Conservation (phyloP, 306 rosid genomes). For the Rubus parviflorus region DNA sequence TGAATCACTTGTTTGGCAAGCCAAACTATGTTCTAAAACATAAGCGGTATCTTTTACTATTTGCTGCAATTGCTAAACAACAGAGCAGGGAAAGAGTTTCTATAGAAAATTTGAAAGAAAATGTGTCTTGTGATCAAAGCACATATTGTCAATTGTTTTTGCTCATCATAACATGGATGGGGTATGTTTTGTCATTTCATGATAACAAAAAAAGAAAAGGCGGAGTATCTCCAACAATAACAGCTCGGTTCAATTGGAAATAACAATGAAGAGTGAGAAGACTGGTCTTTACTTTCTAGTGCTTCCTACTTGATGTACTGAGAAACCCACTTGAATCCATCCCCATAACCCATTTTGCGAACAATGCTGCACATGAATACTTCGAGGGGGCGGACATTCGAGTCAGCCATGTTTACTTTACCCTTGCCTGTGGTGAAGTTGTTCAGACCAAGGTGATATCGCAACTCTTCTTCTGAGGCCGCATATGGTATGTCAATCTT, state of each 20-base stretch:
- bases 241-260: slow-evolving; percentile 37
- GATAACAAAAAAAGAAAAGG: neutral
- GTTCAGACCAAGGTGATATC: slow-evolving; percentile 65
- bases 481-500: slow-evolving; percentile 84
- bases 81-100: neutral
- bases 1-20: neutral
- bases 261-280: slow-evolving; percentile 29
- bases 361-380: slow-evolving; percentile 95
- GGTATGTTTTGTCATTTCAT: slow-evolving; percentile 6
- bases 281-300: slow-evolving; percentile 31
- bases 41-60: neutral
- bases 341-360: slow-evolving; percentile 92
- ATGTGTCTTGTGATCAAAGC: neutral
- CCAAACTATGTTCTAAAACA: neutral
- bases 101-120: neutral
- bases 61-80: neutral
- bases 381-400: slow-evolving; percentile 78
- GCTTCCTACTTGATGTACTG: slow-evolving; percentile 70
- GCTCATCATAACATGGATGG: slow-evolving; percentile 10
- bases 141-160: neutral
- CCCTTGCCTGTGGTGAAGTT: slow-evolving; percentile 95
- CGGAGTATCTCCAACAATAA: slow-evolving; percentile 18
- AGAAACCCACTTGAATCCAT: slow-evolving; percentile 90
- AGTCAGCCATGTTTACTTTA: slow-evolving; percentile 65
- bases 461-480: slow-evolving; percentile 82